Evolutionary conservation across 2,329 filamentous ascomycete genomes (phyloP).

Genomic region (Scedosporium minutisporum): DNA sequence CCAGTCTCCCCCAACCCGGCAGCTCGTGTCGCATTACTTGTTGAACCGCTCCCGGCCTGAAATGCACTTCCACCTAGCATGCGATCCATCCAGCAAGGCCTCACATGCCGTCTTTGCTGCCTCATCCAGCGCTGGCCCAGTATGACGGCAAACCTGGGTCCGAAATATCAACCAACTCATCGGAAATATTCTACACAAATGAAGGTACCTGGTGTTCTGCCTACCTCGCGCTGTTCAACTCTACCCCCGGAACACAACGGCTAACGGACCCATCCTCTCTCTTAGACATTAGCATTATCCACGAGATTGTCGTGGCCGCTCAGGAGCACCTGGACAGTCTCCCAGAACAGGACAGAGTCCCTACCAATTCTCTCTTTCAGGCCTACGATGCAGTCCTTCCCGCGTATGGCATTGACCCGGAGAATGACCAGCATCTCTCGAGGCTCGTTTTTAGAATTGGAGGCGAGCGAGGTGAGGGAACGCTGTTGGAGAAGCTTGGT

Average conservation of each 20-base stretch:
- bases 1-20: background rate
- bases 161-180: slow-evolving; percentile 14
- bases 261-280: background rate
- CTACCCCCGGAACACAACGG: no score
- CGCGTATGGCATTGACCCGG: slow-evolving; percentile 58
- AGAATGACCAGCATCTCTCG: slow-evolving; percentile 66
- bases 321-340: slow-evolving; percentile 51
- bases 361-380: slow-evolving; percentile 68
- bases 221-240: no score
- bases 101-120: slow-evolving; percentile 23
- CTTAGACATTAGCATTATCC: slow-evolving; percentile 67
- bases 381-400: slow-evolving; percentile 73
- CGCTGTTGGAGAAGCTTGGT: slow-evolving; percentile 61
- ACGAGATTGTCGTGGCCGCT: slow-evolving; percentile 65
- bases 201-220: slow-evolving; percentile 36
- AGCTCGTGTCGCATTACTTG: background rate
- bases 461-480: slow-evolving; percentile 45
- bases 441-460: slow-evolving; percentile 73
- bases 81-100: slow-evolving; percentile 20
- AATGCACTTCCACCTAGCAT: slow-evolving; percentile 18
- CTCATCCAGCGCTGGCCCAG: slow-evolving; percentile 24
- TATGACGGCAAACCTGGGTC: slow-evolving; percentile 23
- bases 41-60: background rate
- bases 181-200: slow-evolving; percentile 46
- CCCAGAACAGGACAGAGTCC: slow-evolving; percentile 52